Base-by-base conservation (phyloP, 106 monocot genomes). In the Acorus gramineus region DNA sequence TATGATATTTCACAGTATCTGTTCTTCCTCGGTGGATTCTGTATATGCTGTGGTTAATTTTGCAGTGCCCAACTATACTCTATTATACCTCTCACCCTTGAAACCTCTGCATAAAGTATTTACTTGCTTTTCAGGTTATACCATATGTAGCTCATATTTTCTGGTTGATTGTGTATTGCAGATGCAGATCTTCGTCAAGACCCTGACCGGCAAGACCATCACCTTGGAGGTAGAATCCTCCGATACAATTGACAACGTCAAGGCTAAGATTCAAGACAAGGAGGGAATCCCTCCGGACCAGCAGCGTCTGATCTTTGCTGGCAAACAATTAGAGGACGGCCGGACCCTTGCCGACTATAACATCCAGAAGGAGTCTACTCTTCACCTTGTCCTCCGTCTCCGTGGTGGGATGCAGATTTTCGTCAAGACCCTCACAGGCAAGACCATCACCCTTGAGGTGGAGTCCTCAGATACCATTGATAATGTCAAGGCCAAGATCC, bases 371-470 rank as follows among this genome's bases (percentile, higher is more conserved):
- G 86, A 86, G 56, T 82, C 82, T 0, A 86, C 86, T 50, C 86
- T 86, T 44, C 86, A 86, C 51, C 47, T 86, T 0, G 86, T 86
- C 4, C 86, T 86, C 42, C 60, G 87, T 0, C 75, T 87, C 4
- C 56, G 87, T 6, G 86, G 86, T n/a, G 86, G 86, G 2, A 86
- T 90, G 90, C 90, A 90, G 52, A 90, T 86, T 43, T 90, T 90
- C 8, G 90, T 90, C 0, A 90, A 90, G 71, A 90, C 90, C 12
- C 65, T 90, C 0, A 90, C 90, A 0, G 90, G 90, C 0, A 90
- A 90, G 78, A 90, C 90, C 0, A 90, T 90, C 47, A 90, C 90
- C 4, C 73, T 90, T 0, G 90, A 90, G 75, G 90, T 90, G 5
- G 89, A 89, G 77, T 79, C 78, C 8, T 85, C 85, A 0, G 89